A percentile compares a stretch with the other conserved stretches of the same genome.
Evolutionary conservation across 441 rosid genomes (phyloP).

Genomic region (Jatropha multifida): DNA sequence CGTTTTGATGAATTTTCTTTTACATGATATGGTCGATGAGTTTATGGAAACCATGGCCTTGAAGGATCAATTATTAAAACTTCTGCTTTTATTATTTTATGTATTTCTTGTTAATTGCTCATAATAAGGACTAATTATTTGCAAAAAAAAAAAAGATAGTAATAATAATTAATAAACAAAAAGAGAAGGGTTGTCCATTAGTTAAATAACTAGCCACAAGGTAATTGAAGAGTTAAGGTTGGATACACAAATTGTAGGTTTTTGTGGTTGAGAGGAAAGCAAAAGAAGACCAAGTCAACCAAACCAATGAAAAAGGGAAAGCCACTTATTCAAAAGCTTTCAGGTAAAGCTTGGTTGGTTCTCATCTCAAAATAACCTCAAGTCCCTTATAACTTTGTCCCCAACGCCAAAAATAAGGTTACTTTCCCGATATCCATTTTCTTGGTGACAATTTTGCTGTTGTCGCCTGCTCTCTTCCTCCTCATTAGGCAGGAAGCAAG

Average conservation of each 20-base stretch:
- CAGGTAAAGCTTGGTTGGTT: not conserved
- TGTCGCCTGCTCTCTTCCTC: conserved; percentile 38
- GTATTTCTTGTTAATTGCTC: too few species aligned
- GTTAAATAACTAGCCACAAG: not conserved
- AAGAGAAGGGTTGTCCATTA: not conserved
- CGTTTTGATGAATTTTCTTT: too few species aligned
- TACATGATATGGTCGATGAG: too few species aligned
- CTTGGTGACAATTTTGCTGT: conserved; percentile 24
- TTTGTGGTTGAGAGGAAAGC: conserved; percentile 10
- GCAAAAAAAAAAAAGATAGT: too few species aligned
- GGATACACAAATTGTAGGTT: not conserved
- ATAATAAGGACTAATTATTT: too few species aligned
- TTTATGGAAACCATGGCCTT: too few species aligned
- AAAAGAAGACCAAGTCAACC: conserved; percentile 34
- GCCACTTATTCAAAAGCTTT: not conserved
- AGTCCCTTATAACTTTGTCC: conserved; percentile 10
- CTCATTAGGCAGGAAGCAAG: conserved; percentile 5
- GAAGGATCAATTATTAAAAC: too few species aligned
- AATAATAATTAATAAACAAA: too few species aligned
- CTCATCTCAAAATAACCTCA: conserved; percentile 17
- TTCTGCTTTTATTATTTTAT: too few species aligned
- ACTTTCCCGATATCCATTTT: not conserved
- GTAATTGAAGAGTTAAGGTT: not conserved
- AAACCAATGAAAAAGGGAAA: not conserved
- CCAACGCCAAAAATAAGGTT: conserved; percentile 22